Conservation (phyloP, 1,139 yeast genomes). For the Taphrina populina region DNA sequence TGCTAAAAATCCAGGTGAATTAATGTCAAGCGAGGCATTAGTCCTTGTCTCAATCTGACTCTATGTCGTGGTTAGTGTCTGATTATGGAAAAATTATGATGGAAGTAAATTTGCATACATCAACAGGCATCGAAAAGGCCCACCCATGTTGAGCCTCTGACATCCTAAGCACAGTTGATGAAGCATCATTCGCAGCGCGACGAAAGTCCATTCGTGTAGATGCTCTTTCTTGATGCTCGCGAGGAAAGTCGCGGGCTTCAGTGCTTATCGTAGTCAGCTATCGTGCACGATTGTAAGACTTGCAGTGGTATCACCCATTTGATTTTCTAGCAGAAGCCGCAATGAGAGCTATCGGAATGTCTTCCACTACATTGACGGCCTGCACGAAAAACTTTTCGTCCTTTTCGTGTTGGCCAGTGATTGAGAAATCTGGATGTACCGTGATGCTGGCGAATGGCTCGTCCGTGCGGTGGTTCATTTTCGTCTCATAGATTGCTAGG, state of each 20-base stretch:
- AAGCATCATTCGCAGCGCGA: neutral
- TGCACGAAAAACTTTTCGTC: neutral
- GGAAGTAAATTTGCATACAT: conserved; percentile 21
- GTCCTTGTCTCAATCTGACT: neutral
- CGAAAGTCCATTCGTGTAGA: conserved; percentile 6
- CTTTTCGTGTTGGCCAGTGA: neutral
- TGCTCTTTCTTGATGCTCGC: too few relatives aligned
- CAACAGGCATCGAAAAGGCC: conserved; percentile 8
- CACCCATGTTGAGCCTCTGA: conserved; percentile 4
- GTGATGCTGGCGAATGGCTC: neutral
- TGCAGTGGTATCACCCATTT: neutral
- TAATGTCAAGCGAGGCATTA: conserved; percentile 1
- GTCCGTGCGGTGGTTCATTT: neutral
- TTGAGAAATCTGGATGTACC: neutral
- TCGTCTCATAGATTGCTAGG: neutral
- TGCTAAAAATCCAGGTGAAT: conserved; percentile 8
- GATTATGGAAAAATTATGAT: too few relatives aligned
- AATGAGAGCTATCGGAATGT: conserved; percentile 1
- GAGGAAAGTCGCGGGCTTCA: too few relatives aligned
- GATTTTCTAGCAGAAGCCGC: conserved; percentile 1
- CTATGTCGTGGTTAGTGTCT: neutral
- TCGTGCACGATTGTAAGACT: too few relatives aligned
- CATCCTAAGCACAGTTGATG: neutral
- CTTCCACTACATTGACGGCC: neutral
- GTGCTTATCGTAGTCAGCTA: too few relatives aligned